phyloP scores from a whole-genome alignment of 2,329 filamentous ascomycete genomes.

The Ilyonectria robusta region DNA sequence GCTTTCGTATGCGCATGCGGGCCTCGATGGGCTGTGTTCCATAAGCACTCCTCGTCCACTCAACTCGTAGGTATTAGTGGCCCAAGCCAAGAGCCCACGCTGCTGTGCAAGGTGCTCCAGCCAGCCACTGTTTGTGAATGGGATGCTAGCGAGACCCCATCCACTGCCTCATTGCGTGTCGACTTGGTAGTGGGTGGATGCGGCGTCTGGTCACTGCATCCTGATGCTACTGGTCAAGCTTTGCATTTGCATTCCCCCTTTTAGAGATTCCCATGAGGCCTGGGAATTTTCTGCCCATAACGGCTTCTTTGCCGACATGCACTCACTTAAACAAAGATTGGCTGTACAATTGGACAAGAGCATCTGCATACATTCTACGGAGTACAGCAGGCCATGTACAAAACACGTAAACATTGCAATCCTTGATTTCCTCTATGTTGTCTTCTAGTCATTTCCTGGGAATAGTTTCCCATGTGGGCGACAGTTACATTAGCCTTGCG shows the following conservation, averaged over 20 bases:
- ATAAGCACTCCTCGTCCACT: slow-evolving; percentile 17
- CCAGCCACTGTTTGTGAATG: slow-evolving; percentile 10
- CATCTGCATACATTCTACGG: not conserved
- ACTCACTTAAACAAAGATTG: not conserved
- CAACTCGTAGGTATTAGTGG: slow-evolving; percentile 11
- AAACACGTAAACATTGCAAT: slow-evolving; percentile 24
- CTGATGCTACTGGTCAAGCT: slow-evolving; percentile 12
- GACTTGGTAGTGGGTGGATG: slow-evolving; percentile 20
- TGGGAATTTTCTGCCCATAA: not conserved
- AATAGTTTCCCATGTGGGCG: slow-evolving; percentile 28
- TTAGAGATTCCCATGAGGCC: not conserved
- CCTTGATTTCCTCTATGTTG: slow-evolving; percentile 42
- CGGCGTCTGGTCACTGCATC: slow-evolving; percentile 7
- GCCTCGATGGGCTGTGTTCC: slow-evolving; percentile 8
- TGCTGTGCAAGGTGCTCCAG: slow-evolving; percentile 14
- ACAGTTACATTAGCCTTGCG: slow-evolving; percentile 32
- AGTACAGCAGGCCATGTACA: not conserved
- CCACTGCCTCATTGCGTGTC: slow-evolving; percentile 20
- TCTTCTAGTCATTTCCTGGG: slow-evolving; percentile 35
- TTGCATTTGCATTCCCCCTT: slow-evolving; percentile 1
- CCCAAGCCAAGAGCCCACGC: slow-evolving; percentile 1
- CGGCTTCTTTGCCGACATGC: not conserved
- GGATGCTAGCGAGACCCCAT: slow-evolving; percentile 1
- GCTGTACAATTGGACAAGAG: too few relatives aligned
- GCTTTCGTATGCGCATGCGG: slow-evolving; percentile 6